A percentile compares a stretch with the other conserved stretches of the same genome.
Evolutionary conservation across 192 early-diverging fungal genomes (phyloP).

Genomic region (Tieghemiomyces parasiticus): DNA sequence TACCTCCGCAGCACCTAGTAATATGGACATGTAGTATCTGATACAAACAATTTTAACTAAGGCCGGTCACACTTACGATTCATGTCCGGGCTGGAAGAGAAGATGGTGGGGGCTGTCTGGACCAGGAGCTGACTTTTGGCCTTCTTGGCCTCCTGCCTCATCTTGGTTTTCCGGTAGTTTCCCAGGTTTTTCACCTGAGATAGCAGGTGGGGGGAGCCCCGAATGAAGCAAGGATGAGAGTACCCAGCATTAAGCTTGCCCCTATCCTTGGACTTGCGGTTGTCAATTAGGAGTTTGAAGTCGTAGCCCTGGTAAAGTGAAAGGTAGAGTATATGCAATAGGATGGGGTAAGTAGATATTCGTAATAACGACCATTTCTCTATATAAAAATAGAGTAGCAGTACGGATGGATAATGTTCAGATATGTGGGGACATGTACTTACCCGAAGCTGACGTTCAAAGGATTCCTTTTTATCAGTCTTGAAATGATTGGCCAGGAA

Average conservation of each 20-base stretch:
- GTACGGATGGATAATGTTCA: too few relatives aligned
- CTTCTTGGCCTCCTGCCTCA: slow-evolving; percentile 4
- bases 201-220: neutral
- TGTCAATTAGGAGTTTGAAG: slow-evolving; percentile 6
- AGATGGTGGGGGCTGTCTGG: neutral
- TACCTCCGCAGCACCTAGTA: too few relatives aligned
- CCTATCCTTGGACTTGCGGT: slow-evolving; percentile 11
- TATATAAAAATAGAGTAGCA: too few relatives aligned
- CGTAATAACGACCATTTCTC: too few relatives aligned
- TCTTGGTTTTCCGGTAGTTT: slow-evolving; percentile 5
- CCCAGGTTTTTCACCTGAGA: neutral
- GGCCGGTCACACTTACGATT: neutral
- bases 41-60: too few relatives aligned
- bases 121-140: neutral
- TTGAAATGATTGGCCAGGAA: neutral
- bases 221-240: neutral
- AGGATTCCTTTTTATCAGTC: slow-evolving; percentile 3
- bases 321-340: too few relatives aligned
- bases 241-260: slow-evolving; percentile 4
- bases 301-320: neutral
- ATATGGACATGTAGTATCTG: too few relatives aligned
- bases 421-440: too few relatives aligned
- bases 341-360: too few relatives aligned
- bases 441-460: slow-evolving; percentile 4
- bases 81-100: neutral